These are phyloP conservation scores for Paraphysoderma sedebokerense DNA, from an alignment of 371 early-diverging fungal genomes.

Conservation along the genomic window DNA sequence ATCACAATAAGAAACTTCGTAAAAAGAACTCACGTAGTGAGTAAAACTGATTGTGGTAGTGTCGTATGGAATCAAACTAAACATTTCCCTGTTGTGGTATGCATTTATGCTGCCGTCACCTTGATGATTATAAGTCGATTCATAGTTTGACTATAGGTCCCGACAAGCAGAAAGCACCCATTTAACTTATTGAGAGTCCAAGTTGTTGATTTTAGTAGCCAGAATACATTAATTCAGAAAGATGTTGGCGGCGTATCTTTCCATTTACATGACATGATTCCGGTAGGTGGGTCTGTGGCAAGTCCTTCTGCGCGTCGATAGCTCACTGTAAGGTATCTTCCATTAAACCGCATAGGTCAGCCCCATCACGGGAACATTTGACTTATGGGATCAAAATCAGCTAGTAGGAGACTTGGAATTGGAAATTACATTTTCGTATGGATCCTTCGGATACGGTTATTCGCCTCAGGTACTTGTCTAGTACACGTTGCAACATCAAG, in stretches of 20 bases:
- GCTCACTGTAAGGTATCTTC: background rate
- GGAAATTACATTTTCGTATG: slow-evolving; percentile 20
- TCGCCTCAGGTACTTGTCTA: slow-evolving; percentile 9
- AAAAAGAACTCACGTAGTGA: background rate
- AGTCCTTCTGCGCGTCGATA: background rate
- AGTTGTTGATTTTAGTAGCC: background rate
- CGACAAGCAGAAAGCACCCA: background rate
- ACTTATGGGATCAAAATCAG: slow-evolving; percentile 12
- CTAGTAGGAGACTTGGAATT: slow-evolving; percentile 14
- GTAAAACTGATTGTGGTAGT: background rate
- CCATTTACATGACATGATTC: slow-evolving; percentile 19
- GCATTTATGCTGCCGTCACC: background rate
- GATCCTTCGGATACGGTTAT: slow-evolving; percentile 18
- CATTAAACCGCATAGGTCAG: slow-evolving; percentile 5
- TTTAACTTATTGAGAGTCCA: background rate
- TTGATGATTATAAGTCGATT: background rate
- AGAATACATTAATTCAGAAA: background rate
- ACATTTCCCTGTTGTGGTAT: background rate
- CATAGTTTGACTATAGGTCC: background rate
- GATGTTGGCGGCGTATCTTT: slow-evolving; percentile 10
- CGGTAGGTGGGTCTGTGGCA: too few relatives aligned
- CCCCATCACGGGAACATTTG: slow-evolving; percentile 14
- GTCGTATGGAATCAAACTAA: background rate
- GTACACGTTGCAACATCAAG: too few relatives aligned
- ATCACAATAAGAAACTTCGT: background rate